phyloP scores from a whole-genome alignment of 495 filamentous ascomycete species.

The Saxophila tyrrhenica region DNA sequence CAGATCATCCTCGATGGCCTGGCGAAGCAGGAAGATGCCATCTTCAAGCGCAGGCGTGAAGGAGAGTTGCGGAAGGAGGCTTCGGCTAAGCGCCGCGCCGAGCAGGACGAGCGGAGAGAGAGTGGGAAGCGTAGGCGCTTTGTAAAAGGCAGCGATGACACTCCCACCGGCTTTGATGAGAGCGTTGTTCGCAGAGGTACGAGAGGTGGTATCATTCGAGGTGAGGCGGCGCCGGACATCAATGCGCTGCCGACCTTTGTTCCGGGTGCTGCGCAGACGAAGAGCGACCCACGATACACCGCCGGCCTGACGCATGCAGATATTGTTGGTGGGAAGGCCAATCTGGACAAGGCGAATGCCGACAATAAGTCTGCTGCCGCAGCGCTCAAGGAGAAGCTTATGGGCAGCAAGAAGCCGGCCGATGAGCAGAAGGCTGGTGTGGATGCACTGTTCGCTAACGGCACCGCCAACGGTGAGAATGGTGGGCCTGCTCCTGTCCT shows the following conservation, averaged over 20 bases:
- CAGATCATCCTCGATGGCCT: constrained; percentile 82
- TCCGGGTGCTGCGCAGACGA: constrained; percentile 18
- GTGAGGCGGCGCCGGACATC: constrained; percentile 16
- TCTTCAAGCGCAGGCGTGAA: constrained; percentile 76
- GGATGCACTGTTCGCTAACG: constrained; percentile 13
- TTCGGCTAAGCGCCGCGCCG: constrained; percentile 62
- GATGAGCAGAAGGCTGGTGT: constrained; percentile 14
- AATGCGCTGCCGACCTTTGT: constrained; percentile 21
- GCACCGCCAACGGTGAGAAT: background rate
- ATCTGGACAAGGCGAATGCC: constrained; percentile 54
- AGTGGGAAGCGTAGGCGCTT: constrained; percentile 33
- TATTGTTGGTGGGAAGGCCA: constrained; percentile 30
- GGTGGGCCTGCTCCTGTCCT: constrained; percentile 3
- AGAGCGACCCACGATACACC: constrained; percentile 11
- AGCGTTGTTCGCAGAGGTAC: constrained; percentile 14
- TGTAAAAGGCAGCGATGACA: background rate
- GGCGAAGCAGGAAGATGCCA: constrained; percentile 89
- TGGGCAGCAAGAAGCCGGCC: constrained; percentile 34
- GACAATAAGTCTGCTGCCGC: constrained; percentile 94
- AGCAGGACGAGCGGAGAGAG: constrained; percentile 48
- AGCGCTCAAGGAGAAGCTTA: constrained; percentile 70
- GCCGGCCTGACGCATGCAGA: constrained; percentile 16
- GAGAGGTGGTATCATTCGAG: constrained; percentile 12
- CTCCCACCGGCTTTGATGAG: constrained; percentile 11
- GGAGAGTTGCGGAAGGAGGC: constrained; percentile 71